Conservation (phyloP, 176 grass and related monocot species). For the Carex littledalei region DNA sequence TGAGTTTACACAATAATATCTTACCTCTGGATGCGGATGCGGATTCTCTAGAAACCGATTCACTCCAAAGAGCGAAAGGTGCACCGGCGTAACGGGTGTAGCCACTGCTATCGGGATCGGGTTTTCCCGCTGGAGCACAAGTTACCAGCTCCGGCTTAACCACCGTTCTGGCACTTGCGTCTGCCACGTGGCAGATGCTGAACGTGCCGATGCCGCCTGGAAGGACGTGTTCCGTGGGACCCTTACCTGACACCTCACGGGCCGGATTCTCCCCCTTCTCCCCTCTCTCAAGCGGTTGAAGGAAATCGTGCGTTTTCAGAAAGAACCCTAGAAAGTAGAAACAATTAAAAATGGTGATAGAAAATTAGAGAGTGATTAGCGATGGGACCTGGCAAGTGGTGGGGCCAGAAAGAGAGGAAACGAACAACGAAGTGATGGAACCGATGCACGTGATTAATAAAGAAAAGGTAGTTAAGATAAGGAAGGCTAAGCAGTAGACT, state of each 20-base stretch:
- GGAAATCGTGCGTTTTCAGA: conserved; percentile 74
- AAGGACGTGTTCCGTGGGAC: conserved; percentile 37
- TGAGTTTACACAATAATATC: not conserved
- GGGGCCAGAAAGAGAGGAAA: conserved; percentile 9
- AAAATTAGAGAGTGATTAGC: not conserved
- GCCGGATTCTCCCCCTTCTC: conserved; percentile 3
- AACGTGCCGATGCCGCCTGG: conserved; percentile 57
- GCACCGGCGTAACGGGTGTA: conserved; percentile 35
- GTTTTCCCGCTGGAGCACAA: conserved; percentile 13
- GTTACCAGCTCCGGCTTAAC: conserved; percentile 30
- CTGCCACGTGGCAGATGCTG: conserved; percentile 52
- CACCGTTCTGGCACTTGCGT: not conserved
- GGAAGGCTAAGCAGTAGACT: conserved; percentile 10
- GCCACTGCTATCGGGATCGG: conserved; percentile 6
- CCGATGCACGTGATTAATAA: conserved; percentile 26
- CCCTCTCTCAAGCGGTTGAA: conserved; percentile 49
- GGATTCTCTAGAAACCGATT: conserved; percentile 20
- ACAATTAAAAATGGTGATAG: not conserved
- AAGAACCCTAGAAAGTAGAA: conserved; percentile 34
- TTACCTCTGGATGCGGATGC: conserved; percentile 37
- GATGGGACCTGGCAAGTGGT: conserved; percentile 16
- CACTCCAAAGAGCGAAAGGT: conserved; percentile 52
- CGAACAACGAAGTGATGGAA: conserved; percentile 10
- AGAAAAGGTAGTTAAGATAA: conserved; percentile 14
- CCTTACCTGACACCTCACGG: not conserved